Evolutionary conservation across 1,284 basidiomycete genomes (phyloP).

Genomic region (Jaminaea rosea): DNA sequence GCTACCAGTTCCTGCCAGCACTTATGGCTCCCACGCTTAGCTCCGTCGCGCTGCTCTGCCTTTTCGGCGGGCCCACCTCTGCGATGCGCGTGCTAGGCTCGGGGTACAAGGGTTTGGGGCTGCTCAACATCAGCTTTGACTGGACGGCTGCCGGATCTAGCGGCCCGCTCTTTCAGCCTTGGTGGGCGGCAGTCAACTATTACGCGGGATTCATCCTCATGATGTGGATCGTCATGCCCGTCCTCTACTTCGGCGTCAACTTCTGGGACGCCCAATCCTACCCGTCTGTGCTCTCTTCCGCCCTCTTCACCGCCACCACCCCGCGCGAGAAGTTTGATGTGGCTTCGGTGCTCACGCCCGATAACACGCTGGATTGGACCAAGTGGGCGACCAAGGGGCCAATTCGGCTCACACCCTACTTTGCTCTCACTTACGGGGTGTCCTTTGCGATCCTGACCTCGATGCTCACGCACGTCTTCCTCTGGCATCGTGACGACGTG

Average conservation of each 20-base stretch:
- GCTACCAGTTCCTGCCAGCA: slow-evolving; percentile 52
- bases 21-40: slow-evolving; percentile 52
- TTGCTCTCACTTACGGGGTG: slow-evolving; percentile 48
- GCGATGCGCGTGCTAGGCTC: slow-evolving; percentile 50
- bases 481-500: slow-evolving; percentile 53
- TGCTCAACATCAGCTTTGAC: slow-evolving; percentile 51
- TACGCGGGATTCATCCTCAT: slow-evolving; percentile 45
- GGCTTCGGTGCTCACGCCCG: slow-evolving; percentile 25
- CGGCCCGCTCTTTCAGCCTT: slow-evolving; percentile 52
- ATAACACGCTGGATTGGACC: slow-evolving; percentile 49
- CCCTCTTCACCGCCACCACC: slow-evolving; percentile 45
- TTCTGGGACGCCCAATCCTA: slow-evolving; percentile 49
- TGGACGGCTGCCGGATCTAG: slow-evolving; percentile 51
- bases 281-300: slow-evolving; percentile 49
- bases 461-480: slow-evolving; percentile 51
- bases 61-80: slow-evolving; percentile 49
- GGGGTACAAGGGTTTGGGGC: slow-evolving; percentile 52
- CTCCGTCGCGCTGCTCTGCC: slow-evolving; percentile 51
- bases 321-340: slow-evolving; percentile 31
- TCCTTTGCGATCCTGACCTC: slow-evolving; percentile 52
- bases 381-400: slow-evolving; percentile 49
- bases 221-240: slow-evolving; percentile 51
- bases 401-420: slow-evolving; percentile 52
- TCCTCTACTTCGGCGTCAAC: slow-evolving; percentile 49
- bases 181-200: slow-evolving; percentile 48